phyloP scores from a whole-genome alignment of 2,329 filamentous ascomycete species.

The Capronia americana region DNA sequence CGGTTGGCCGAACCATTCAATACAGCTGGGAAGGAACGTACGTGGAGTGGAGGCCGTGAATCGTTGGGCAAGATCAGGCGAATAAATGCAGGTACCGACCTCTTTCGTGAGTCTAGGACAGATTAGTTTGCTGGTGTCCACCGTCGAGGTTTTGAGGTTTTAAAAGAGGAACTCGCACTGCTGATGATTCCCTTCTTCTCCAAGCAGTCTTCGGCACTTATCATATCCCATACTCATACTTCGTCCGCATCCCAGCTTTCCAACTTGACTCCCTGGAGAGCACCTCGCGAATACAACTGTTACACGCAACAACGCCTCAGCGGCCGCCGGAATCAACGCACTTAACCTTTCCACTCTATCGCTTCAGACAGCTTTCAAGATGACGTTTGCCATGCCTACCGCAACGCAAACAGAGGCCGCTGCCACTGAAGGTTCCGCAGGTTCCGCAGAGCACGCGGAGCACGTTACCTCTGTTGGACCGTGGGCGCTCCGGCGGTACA shows the following conservation, averaged over 20 bases:
- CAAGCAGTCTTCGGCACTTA: background rate
- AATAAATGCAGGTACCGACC: conserved; percentile 5
- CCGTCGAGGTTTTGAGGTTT: background rate
- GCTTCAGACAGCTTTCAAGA: background rate
- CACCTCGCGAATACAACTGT: background rate
- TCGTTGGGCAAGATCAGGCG: background rate
- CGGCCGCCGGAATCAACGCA: background rate
- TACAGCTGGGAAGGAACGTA: background rate
- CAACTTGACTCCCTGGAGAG: background rate
- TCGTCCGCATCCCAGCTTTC: background rate
- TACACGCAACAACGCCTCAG: background rate
- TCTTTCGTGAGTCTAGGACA: background rate
- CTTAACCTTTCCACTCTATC: background rate
- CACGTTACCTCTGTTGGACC: conserved; percentile 7
- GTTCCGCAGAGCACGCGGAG: conserved; percentile 4
- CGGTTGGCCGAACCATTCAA: background rate
- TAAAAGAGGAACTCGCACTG: background rate
- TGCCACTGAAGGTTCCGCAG: background rate
- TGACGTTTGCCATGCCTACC: background rate
- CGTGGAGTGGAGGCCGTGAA: background rate
- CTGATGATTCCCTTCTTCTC: background rate
- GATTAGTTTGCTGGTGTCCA: background rate
- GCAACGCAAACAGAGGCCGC: background rate
- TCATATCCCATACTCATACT: background rate
- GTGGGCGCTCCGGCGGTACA: conserved; percentile 6